Evolutionary conservation across 2,329 filamentous ascomycete species (phyloP).

Genomic region (Knufia petricola): DNA sequence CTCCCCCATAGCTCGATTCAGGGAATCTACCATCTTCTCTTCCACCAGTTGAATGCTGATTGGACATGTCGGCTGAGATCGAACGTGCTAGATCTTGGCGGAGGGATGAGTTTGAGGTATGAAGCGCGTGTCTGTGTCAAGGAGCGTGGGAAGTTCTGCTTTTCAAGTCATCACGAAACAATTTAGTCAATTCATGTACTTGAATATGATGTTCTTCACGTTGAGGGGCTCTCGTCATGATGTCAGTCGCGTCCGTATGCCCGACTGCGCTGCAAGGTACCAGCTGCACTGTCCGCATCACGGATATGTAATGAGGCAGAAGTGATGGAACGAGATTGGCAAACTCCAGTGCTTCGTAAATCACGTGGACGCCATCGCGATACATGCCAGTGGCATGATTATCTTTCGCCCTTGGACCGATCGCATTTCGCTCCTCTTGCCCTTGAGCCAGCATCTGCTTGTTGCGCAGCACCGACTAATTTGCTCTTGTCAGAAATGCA

Average conservation of each 20-base stretch:
- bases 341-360: background rate
- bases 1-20: too few relatives aligned
- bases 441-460: too few relatives aligned
- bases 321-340: background rate
- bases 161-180: background rate
- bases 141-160: background rate
- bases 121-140: background rate
- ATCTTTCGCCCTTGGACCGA: background rate
- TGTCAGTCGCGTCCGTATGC: background rate
- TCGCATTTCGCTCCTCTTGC: too few relatives aligned
- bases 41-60: background rate
- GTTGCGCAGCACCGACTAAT: too few relatives aligned
- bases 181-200: background rate
- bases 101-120: background rate
- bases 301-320: background rate
- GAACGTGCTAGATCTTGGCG: background rate
- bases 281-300: background rate
- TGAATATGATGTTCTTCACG: background rate
- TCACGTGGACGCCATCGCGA: background rate
- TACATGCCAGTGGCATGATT: background rate
- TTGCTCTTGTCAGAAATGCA: too few relatives aligned
- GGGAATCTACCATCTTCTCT: too few relatives aligned
- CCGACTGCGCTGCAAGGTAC: background rate
- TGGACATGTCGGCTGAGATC: background rate
- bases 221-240: background rate